These are phyloP conservation scores for Fusarium devonianum DNA, from an alignment of 2,329 filamentous ascomycete species.

Conservation along the genomic window DNA sequence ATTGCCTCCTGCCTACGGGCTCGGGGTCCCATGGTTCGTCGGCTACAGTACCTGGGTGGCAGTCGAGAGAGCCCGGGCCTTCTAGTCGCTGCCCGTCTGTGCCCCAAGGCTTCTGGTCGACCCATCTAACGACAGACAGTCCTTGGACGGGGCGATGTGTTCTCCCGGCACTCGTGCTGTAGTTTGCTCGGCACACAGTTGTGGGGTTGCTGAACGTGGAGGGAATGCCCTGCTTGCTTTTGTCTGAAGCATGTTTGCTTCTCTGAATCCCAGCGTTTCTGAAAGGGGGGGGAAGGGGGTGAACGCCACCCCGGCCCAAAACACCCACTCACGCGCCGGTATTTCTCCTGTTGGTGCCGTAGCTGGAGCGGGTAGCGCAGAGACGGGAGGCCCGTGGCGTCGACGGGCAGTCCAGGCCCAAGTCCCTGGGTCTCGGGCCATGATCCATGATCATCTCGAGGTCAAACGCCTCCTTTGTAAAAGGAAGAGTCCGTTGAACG, in stretches of 20 bases:
- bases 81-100: slow-evolving; percentile 6
- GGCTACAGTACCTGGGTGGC: neutral
- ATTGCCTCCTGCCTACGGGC: neutral
- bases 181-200: slow-evolving; percentile 24
- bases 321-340: slow-evolving; percentile 20
- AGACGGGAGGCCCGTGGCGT: slow-evolving; percentile 39
- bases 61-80: too few species aligned
- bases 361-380: slow-evolving; percentile 38
- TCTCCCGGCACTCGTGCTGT: slow-evolving; percentile 29
- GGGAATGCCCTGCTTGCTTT: slow-evolving; percentile 27
- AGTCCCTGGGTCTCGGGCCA: slow-evolving; percentile 32
- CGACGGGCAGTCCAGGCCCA: slow-evolving; percentile 39
- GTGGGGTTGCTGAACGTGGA: slow-evolving; percentile 22
- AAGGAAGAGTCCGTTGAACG: neutral
- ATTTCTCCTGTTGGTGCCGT: slow-evolving; percentile 30
- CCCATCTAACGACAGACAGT: slow-evolving; percentile 5
- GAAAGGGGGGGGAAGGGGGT: slow-evolving; percentile 25
- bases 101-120: slow-evolving; percentile 15
- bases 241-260: slow-evolving; percentile 19
- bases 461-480: slow-evolving; percentile 22
- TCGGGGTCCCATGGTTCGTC: neutral
- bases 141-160: slow-evolving; percentile 1
- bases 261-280: slow-evolving; percentile 12
- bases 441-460: slow-evolving; percentile 24
- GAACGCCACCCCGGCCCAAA: slow-evolving; percentile 5